These are phyloP conservation scores for Phytophthora fragariaefolia DNA, from an alignment of 352 stramenopile species.

Conservation along the genomic window DNA sequence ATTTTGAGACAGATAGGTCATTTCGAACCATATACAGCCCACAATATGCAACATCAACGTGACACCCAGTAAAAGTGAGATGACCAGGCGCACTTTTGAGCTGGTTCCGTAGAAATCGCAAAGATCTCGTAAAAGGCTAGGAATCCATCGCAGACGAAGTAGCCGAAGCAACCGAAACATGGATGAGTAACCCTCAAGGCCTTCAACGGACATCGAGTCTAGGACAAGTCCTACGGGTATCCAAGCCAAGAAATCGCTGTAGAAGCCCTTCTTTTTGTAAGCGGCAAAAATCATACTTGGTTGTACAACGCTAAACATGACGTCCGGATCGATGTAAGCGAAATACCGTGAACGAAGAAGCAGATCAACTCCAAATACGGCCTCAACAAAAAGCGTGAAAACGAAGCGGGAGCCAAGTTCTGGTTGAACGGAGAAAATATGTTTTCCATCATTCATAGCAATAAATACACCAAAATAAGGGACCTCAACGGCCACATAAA, in stretches of 20 bases:
- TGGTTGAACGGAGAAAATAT: conserved; percentile 44
- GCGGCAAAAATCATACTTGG: conserved; percentile 57
- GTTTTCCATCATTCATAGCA: conserved; percentile 48
- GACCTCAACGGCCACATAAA: conserved; percentile 69
- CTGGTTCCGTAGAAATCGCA: conserved; percentile 61
- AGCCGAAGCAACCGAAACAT: conserved; percentile 53
- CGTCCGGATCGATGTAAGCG: conserved; percentile 56
- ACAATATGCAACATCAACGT: conserved; percentile 58
- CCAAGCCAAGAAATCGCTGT: conserved; percentile 53
- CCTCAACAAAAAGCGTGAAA: conserved; percentile 45
- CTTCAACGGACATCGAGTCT: conserved; percentile 35
- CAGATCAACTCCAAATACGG: conserved; percentile 61
- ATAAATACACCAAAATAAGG: conserved; percentile 78
- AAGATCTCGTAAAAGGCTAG: conserved; percentile 49
- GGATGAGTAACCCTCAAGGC: conserved; percentile 41
- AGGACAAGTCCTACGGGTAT: conserved; percentile 54
- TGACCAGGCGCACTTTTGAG: conserved; percentile 54
- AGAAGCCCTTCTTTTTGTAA: conserved; percentile 66
- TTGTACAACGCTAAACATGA: conserved; percentile 63
- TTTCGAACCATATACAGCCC: conserved; percentile 72
- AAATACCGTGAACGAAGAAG: conserved; percentile 61
- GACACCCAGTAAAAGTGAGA: conserved; percentile 55
- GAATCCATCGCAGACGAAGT: conserved; percentile 49
- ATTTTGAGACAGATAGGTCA: conserved; percentile 29
- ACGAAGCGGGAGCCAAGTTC: conserved; percentile 42